Evolutionary conservation across 805 yeast species (phyloP), one percentile per base, ranked within the genome.

Genomic region (Kazachstania bromeliacearum): DNA sequence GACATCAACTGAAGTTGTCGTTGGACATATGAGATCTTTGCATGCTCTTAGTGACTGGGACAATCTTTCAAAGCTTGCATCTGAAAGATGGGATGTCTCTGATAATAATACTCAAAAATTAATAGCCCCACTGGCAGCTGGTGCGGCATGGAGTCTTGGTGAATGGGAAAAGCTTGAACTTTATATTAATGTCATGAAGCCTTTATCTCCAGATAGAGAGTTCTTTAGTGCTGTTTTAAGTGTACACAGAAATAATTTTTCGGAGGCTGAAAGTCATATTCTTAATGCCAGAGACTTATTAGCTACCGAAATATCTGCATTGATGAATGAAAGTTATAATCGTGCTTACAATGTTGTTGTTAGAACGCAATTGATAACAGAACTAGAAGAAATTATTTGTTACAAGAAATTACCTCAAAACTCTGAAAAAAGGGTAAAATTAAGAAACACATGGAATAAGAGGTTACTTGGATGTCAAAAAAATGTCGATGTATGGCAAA

Each of bases 41-140:
- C 96, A 89, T 62, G 97, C 97, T 0, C 66, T 89, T 15, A 96
- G 97, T 36, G 96, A 89, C 60, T 89, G 96, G 96, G 97, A 89
- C 44, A 81, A 79, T 46, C 64, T 89, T 16, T 79, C 94, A 5
- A 83, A 79, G 43, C 62, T 89, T 39, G 95, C 96, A 0, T 79
- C 77, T 48, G 79, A 77, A 31, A 84, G 81, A 52, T 88, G 97
- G 97, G 69, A 64, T 18, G 66, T 68, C 25, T 73, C 95, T 0
- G 65, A 81, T 2, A 67, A 75, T 24, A 94, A 83, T 16, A 74
- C 76, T 27, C 73, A 78, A 47, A 67, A 95, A 39, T 75, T 80
- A 9, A 85, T 89, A 43, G 96, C 96, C 4, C 96, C 96, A 1
- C 64, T 89, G 35, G 96, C 96, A 1, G 96, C 96, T 0, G 95